Evolutionary conservation across 805 yeast genomes (phyloP).

Genomic region (Tetrapisispora arboricola): DNA sequence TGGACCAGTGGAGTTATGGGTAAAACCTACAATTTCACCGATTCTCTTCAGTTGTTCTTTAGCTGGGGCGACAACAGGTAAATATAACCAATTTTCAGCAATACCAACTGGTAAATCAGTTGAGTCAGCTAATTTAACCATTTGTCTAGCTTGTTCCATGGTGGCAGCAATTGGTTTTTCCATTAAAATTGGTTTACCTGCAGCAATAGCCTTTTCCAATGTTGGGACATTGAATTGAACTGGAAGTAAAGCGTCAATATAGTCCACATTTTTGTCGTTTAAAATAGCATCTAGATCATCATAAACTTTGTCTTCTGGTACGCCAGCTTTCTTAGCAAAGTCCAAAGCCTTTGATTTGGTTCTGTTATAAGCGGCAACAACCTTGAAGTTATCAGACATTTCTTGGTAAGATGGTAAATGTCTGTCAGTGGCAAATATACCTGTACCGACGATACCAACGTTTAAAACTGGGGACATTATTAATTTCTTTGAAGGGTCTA

Average conservation of each 20-base stretch:
- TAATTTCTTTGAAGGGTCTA: background rate
- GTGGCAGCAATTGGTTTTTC: slow-evolving; percentile 93
- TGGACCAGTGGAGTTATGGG: slow-evolving; percentile 66
- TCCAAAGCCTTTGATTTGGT: slow-evolving; percentile 72
- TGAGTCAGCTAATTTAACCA: slow-evolving; percentile 54
- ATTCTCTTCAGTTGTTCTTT: slow-evolving; percentile 54
- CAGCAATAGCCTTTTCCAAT: slow-evolving; percentile 57
- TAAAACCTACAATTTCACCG: slow-evolving; percentile 61
- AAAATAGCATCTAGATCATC: slow-evolving; percentile 56
- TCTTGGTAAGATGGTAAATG: slow-evolving; percentile 68
- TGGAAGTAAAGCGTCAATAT: slow-evolving; percentile 83
- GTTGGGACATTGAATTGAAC: slow-evolving; percentile 66
- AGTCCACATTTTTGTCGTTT: slow-evolving; percentile 55
- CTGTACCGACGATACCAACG: slow-evolving; percentile 69
- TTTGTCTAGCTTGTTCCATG: slow-evolving; percentile 66
- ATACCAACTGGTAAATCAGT: slow-evolving; percentile 62
- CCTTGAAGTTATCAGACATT: slow-evolving; percentile 40
- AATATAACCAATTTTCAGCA: slow-evolving; percentile 81
- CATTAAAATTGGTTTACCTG: slow-evolving; percentile 67
- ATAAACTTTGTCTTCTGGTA: slow-evolving; percentile 42
- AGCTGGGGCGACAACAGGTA: slow-evolving; percentile 46
- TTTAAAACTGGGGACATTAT: slow-evolving; percentile 30
- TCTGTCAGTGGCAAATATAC: slow-evolving; percentile 76
- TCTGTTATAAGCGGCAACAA: slow-evolving; percentile 72
- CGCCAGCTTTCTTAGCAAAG: slow-evolving; percentile 58